A percentile compares a stretch with the other conserved stretches of the same genome.
Conservation (phyloP, 2,329 filamentous ascomycete genomes). For the Bipolaris bicolor region DNA sequence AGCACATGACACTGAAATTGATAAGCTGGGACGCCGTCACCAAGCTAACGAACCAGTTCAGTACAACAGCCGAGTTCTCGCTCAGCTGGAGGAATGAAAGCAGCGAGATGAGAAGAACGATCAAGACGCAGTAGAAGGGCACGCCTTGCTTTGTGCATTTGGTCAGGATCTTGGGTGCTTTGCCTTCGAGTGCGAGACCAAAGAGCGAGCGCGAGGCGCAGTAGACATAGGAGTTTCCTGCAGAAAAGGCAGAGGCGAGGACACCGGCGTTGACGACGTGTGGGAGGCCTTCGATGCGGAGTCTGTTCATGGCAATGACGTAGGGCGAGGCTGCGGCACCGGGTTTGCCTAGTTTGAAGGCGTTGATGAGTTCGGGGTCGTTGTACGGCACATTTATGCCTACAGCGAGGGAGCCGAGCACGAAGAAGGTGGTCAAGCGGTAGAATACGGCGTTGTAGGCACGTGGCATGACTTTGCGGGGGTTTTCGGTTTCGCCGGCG, state of each 20-base stretch:
- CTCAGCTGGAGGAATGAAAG: constrained; percentile 78
- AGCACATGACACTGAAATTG: constrained; percentile 61
- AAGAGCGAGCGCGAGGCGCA: constrained; percentile 61
- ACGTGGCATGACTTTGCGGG: constrained; percentile 64
- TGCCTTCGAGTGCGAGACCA: constrained; percentile 60
- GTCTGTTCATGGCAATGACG: constrained; percentile 65
- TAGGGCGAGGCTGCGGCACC: constrained; percentile 72
- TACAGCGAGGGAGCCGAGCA: constrained; percentile 75
- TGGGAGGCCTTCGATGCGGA: constrained; percentile 61
- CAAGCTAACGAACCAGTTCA: constrained; percentile 76
- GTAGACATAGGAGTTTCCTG: constrained; percentile 63
- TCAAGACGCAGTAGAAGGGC: constrained; percentile 72
- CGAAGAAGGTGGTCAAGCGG: constrained; percentile 76
- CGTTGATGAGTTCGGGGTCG: constrained; percentile 65
- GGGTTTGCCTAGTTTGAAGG: constrained; percentile 64
- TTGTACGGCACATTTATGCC: constrained; percentile 72
- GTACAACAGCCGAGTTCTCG: constrained; percentile 69
- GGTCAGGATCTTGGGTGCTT: constrained; percentile 62
- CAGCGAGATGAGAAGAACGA: constrained; percentile 71
- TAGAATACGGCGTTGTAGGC: constrained; percentile 83
- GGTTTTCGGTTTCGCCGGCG: constrained; percentile 56
- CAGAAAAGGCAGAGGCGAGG: constrained; percentile 62
- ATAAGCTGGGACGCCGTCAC: constrained; percentile 71
- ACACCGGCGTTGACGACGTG: constrained; percentile 66
- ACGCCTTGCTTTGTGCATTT: constrained; percentile 67